phyloP scores from a whole-genome alignment of 257 asterid species.

The Fraxinus anomala region DNA sequence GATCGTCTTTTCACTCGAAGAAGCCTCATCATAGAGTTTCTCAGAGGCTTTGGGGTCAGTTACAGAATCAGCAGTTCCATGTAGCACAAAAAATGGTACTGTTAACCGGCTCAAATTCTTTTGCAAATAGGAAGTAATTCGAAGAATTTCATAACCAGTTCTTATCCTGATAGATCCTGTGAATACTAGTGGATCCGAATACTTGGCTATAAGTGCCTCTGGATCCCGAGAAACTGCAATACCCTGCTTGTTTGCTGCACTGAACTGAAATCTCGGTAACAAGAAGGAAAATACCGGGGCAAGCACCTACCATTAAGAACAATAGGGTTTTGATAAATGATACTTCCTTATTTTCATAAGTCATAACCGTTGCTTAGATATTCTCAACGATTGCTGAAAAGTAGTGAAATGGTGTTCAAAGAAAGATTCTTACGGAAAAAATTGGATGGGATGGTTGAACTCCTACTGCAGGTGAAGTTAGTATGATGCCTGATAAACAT shows the following conservation, averaged over 20 bases:
- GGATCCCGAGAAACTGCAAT: conserved; percentile 71
- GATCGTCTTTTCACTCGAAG: conserved; percentile 75
- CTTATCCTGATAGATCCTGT: conserved; percentile 82
- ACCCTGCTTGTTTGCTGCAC: conserved; percentile 88
- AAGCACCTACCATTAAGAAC: conserved; percentile 48
- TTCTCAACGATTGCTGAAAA: not conserved
- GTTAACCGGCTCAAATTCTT: conserved; percentile 59
- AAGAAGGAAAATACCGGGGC: conserved; percentile 75
- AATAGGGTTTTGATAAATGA: not conserved
- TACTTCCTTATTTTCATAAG: not conserved
- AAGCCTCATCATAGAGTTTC: conserved; percentile 69
- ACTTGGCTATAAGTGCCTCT: conserved; percentile 74
- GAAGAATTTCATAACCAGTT: conserved; percentile 84
- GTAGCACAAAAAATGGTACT: conserved; percentile 80
- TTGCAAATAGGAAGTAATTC: conserved; percentile 59
- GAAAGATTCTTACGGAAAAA: conserved; percentile 50
- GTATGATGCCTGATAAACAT: conserved; percentile 60
- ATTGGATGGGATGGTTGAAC: conserved; percentile 91
- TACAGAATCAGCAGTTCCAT: conserved; percentile 74
- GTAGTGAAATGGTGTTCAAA: not conserved
- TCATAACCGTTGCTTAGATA: not conserved
- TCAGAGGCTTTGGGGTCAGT: conserved; percentile 78
- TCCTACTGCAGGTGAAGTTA: conserved; percentile 93
- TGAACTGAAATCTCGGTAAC: conserved; percentile 76
- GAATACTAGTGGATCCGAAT: conserved; percentile 90